Percentiles rank a stretch among this genome's conserved stretches.
phyloP scores from a whole-genome alignment of 1,284 basidiomycete genomes.

The Neonothopanus nambi region DNA sequence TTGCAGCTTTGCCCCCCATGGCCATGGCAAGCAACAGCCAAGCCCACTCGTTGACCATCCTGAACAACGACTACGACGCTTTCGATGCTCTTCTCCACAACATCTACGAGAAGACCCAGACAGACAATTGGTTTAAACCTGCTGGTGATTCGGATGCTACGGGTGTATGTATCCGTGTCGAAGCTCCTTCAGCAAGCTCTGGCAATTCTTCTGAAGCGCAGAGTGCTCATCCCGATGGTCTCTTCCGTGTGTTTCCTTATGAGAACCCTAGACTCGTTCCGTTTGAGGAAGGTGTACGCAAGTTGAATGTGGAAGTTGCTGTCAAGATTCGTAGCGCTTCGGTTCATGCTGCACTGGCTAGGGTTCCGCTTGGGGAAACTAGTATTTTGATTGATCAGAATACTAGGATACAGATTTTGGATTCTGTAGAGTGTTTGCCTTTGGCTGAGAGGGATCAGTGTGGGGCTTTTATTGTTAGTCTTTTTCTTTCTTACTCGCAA shows the following conservation, averaged over 20 bases:
- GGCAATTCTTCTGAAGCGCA: not conserved
- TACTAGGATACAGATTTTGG: conserved; percentile 68
- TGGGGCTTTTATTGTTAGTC: conserved; percentile 74
- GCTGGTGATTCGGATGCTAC: conserved; percentile 68
- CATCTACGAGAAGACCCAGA: conserved; percentile 50
- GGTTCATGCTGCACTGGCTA: conserved; percentile 66
- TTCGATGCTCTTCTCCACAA: conserved; percentile 16
- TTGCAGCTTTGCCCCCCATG: no score
- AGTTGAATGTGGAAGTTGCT: conserved; percentile 6
- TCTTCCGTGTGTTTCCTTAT: conserved; percentile 71
- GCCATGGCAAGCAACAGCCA: no score
- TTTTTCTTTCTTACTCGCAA: not conserved
- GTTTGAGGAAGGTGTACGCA: conserved; percentile 44
- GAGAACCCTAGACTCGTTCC: conserved; percentile 63
- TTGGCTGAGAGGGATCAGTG: conserved; percentile 81
- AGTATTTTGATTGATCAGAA: conserved; percentile 57
- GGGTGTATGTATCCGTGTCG: conserved; percentile 66
- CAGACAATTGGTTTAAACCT: conserved; percentile 76
- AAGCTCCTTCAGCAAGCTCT: conserved; percentile 25
- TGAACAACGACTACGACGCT: conserved; percentile 17
- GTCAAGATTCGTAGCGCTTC: conserved; percentile 72
- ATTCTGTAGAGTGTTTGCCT: conserved; percentile 60
- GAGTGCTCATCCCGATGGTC: conserved; percentile 32
- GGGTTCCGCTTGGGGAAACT: conserved; percentile 36
- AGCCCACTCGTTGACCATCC: no score